Conservation (phyloP, 2,329 filamentous ascomycete genomes). For the Emergomyces orientalis region DNA sequence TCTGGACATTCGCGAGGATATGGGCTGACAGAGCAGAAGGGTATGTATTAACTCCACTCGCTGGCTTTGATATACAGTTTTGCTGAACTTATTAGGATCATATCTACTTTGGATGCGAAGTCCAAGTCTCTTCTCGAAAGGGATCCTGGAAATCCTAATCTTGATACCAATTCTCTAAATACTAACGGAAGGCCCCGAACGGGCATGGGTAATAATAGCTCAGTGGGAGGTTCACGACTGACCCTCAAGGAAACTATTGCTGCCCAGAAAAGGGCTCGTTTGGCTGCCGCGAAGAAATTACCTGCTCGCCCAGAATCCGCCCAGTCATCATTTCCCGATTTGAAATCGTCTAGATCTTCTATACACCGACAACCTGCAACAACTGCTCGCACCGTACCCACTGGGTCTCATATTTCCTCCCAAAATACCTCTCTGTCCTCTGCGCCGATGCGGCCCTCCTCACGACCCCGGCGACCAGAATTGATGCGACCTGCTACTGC, state of each 20-base stretch:
- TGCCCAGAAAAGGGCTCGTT: constrained; percentile 60
- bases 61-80: background rate
- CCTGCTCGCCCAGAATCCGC: constrained; percentile 50
- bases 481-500: constrained; percentile 43
- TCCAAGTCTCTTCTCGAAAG: constrained; percentile 73
- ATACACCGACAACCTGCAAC: constrained; percentile 24
- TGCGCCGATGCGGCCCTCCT: constrained; percentile 47
- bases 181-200: constrained; percentile 15
- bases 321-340: constrained; percentile 43
- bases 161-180: constrained; percentile 14
- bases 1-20: constrained; percentile 69
- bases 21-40: constrained; percentile 70
- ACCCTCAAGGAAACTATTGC: constrained; percentile 75
- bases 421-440: constrained; percentile 40
- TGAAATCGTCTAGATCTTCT: constrained; percentile 32
- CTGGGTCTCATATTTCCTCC: constrained; percentile 28
- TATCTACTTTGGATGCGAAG: constrained; percentile 66
- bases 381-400: constrained; percentile 28
- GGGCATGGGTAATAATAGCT: constrained; percentile 16
- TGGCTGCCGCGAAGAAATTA: constrained; percentile 34
- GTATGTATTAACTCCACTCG: constrained; percentile 41
- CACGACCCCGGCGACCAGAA: constrained; percentile 31
- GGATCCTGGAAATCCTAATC: constrained; percentile 62
- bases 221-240: constrained; percentile 20
- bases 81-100: constrained; percentile 49